These are phyloP conservation scores for Mucor lusitanicus DNA, from an alignment of 371 early-diverging fungal genomes.

Conservation along the genomic window DNA sequence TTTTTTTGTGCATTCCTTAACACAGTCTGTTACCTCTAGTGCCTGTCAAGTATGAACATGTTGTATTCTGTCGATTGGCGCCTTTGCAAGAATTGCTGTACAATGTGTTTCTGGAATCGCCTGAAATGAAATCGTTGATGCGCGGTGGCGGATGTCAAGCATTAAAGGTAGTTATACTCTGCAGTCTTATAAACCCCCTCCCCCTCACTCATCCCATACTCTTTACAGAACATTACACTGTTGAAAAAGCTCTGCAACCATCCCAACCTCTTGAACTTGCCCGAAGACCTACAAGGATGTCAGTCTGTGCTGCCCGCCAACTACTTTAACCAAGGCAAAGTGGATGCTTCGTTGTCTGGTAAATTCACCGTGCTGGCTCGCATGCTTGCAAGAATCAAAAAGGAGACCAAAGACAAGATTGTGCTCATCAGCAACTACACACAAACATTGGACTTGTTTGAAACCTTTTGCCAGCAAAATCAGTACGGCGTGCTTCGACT, in stretches of 20 bases:
- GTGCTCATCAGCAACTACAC: conserved; percentile 97
- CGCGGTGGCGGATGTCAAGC: conserved; percentile 68
- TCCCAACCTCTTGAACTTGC: conserved; percentile 79
- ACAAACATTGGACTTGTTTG: conserved; percentile 95
- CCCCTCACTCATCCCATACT: too few species aligned
- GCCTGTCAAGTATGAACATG: conserved; percentile 95
- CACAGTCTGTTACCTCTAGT: conserved; percentile 46
- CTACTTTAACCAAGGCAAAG: conserved; percentile 36
- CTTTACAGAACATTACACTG: conserved; percentile 76
- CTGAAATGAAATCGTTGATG: conserved; percentile 74
- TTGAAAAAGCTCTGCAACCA: conserved; percentile 96
- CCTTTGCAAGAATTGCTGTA: conserved; percentile 83
- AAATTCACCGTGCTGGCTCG: conserved; percentile 87
- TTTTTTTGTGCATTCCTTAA: background rate
- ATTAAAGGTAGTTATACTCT: conserved; percentile 61
- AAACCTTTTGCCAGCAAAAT: conserved; percentile 76
- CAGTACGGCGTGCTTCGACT: conserved; percentile 84
- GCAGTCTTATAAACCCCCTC: too few species aligned
- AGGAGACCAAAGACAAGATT: conserved; percentile 87
- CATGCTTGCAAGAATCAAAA: conserved; percentile 71
- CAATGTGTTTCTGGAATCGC: conserved; percentile 74
- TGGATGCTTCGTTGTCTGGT: conserved; percentile 81
- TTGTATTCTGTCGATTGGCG: conserved; percentile 90
- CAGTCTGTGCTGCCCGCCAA: conserved; percentile 55
- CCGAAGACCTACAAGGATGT: conserved; percentile 71